phyloP scores from a whole-genome alignment of 2,329 filamentous ascomycete species.

The Apiospora kogelbergensis region DNA sequence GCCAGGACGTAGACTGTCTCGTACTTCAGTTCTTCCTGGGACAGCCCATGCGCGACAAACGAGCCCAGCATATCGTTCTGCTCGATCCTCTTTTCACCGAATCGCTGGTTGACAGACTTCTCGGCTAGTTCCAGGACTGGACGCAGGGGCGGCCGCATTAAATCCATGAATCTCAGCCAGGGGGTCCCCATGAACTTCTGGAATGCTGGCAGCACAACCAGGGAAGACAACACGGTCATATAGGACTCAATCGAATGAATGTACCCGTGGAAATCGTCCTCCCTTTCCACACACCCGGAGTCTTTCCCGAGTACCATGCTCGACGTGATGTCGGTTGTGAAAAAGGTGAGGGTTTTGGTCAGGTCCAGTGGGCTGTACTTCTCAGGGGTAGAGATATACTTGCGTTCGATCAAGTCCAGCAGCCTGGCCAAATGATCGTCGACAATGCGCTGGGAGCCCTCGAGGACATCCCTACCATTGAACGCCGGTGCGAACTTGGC shows the following conservation, averaged over 20 bases:
- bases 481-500: conserved; percentile 1
- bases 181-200: neutral
- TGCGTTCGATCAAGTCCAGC: neutral
- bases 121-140: neutral
- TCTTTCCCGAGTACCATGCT: neutral
- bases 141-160: neutral
- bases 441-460: neutral
- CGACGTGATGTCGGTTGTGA: neutral
- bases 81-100: conserved; percentile 25
- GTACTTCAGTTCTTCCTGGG: conserved; percentile 41
- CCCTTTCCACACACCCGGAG: neutral
- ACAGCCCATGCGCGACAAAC: conserved; percentile 40
- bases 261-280: conserved; percentile 3
- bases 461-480: neutral
- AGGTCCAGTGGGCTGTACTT: neutral
- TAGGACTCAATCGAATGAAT: neutral
- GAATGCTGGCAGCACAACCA: neutral
- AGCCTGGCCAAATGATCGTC: neutral
- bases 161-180: neutral
- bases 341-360: neutral
- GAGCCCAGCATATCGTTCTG: conserved; percentile 40
- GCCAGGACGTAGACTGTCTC: conserved; percentile 40
- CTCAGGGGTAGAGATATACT: neutral
- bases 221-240: neutral
- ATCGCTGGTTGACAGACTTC: conserved; percentile 24